Conservation (phyloP, 257 asterid species). For the Solanum pinnatisectum region DNA sequence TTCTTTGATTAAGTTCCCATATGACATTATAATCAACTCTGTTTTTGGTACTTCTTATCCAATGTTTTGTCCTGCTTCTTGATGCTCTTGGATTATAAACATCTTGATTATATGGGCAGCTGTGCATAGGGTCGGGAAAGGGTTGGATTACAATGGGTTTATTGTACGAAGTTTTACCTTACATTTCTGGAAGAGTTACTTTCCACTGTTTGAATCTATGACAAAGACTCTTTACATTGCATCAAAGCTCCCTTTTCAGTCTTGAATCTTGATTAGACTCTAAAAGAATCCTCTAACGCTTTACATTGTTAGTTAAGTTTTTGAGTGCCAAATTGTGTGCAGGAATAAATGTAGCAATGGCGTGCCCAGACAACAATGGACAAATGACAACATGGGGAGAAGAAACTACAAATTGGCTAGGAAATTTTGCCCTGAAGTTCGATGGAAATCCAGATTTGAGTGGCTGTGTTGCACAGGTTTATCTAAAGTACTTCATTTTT, state of each 20-base stretch:
- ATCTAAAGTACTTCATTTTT: neutral
- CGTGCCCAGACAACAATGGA: slow-evolving; percentile 72
- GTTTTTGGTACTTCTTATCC: neutral
- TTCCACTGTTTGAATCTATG: neutral
- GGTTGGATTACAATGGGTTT: neutral
- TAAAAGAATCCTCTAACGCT: neutral
- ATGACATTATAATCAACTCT: neutral
- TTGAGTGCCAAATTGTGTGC: neutral
- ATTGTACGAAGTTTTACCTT: neutral
- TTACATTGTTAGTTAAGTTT: neutral
- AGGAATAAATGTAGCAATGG: slow-evolving; percentile 69
- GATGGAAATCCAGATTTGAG: slow-evolving; percentile 66
- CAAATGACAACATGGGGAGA: slow-evolving; percentile 44
- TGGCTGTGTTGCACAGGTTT: slow-evolving; percentile 54
- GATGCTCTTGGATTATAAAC: neutral
- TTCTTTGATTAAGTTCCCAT: neutral
- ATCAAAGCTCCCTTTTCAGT: neutral
- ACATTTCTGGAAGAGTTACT: neutral
- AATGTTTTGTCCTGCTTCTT: neutral
- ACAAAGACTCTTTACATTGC: neutral
- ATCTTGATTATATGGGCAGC: neutral
- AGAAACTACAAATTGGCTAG: slow-evolving; percentile 69
- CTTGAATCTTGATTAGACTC: neutral
- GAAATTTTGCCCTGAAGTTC: slow-evolving; percentile 52
- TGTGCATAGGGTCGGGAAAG: neutral